Base-by-base conservation (phyloP, 1,284 basidiomycete species). In the Grifola frondosa region DNA sequence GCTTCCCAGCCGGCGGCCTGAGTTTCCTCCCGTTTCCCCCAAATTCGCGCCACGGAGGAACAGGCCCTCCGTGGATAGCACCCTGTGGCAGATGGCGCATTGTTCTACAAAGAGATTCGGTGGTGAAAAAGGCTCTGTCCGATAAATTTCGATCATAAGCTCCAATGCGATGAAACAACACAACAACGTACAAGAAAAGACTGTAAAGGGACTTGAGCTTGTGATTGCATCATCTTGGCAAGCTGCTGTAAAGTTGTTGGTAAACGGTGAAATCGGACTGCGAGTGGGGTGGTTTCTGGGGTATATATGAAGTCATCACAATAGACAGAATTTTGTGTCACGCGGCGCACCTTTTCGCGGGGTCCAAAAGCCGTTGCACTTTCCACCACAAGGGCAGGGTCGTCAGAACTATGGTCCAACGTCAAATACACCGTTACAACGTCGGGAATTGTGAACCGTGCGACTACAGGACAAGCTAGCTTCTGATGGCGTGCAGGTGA, bases 11-110 rank as follows among this genome's bases (percentile, higher is more conserved):
- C 46, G 26, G 63, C 59, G 20, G 51, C 53, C 36, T 6, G 59
- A 60, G 29, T 10, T 41, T 54, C 19, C 39, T 36, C 44, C 17
- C 49, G 52, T 5, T 61, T 68, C n/a, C 60, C 66, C 77, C 78
- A 84, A 25, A 76, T 58, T 29, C 84, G 75, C 22, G 77, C 80
- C 6, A 87, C 81, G 84, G 80, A 1, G 85, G 86, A 12, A 84
- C 68, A 57, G 82, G 0, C 78, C 81, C 49, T 87, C 84, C 1
- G 68, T 65, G 0, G 82, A 81, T 13, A 88, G 65, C 19, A 88
- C 77, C 10, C 84, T 75, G 36, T 73, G 64, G 54, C 85, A 88
- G 19, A 63, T 62, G 8, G 61, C 63, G 54, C 85, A 88, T 5
- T 65, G 72, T 25, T 77, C 71, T 35, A 76, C 64, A 52, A 88